These are phyloP conservation scores for Suillus paluster DNA, from an alignment of 768 basidiomycete genomes.

Conservation along the genomic window DNA sequence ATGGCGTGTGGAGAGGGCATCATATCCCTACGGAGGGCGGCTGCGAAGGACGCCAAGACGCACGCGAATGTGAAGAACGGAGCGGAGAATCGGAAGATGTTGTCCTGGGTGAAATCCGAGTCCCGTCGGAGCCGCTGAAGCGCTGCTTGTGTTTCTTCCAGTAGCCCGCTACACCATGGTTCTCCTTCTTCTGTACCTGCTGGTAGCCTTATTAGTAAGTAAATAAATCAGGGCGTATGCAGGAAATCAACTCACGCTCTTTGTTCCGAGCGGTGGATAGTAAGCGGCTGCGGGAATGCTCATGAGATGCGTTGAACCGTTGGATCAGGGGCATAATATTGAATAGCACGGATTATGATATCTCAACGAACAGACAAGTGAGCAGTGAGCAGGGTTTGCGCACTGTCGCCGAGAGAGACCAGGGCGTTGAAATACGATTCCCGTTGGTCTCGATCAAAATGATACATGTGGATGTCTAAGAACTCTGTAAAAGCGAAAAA, in stretches of 20 bases:
- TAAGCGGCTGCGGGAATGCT: conserved; percentile 10
- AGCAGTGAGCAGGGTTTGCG: neutral
- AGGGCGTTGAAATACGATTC: neutral
- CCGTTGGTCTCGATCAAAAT: neutral
- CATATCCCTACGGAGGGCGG: conserved; percentile 6
- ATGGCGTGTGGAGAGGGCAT: neutral
- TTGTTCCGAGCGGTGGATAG: neutral
- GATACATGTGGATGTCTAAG: neutral
- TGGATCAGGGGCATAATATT: conserved; percentile 15
- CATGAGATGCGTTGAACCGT: conserved; percentile 8
- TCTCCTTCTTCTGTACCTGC: neutral
- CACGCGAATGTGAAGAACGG: conserved; percentile 11
- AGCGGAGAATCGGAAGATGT: conserved; percentile 9
- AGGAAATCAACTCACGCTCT: neutral
- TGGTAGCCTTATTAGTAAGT: neutral
- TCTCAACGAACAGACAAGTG: neutral
- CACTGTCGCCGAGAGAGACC: neutral
- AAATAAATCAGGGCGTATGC: neutral
- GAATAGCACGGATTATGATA: neutral
- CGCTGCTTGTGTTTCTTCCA: conserved; percentile 9
- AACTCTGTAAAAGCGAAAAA: neutral
- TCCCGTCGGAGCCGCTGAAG: conserved; percentile 9
- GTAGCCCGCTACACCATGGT: conserved; percentile 1
- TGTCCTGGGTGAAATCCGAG: conserved; percentile 6
- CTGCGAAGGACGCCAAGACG: conserved; percentile 6